These are phyloP conservation scores for Penicillium roqueforti DNA, from an alignment of 495 filamentous ascomycete species.

Conservation along the genomic window DNA sequence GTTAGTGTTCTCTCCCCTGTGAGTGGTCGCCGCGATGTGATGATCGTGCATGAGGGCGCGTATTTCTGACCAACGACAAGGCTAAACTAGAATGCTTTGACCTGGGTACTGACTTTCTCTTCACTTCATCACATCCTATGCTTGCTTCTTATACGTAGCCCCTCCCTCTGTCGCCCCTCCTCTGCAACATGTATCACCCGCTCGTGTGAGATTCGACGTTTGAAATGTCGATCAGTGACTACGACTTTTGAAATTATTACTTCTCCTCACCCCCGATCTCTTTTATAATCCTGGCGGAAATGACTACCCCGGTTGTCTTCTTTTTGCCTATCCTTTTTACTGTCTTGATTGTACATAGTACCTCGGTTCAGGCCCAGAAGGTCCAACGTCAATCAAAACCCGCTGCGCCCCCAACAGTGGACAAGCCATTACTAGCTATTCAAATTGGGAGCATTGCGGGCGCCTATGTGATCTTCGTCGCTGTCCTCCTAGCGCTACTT, in stretches of 20 bases:
- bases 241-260: slow-evolving; percentile 17
- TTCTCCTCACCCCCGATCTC: slow-evolving; percentile 9
- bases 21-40: slow-evolving; percentile 26
- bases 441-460: slow-evolving; percentile 77
- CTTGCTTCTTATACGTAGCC: slow-evolving; percentile 22
- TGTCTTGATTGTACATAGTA: slow-evolving; percentile 12
- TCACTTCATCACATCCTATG: slow-evolving; percentile 35
- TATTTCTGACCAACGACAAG: slow-evolving; percentile 36
- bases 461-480: slow-evolving; percentile 70
- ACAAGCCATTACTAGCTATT: slow-evolving; percentile 60
- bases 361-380: slow-evolving; percentile 8
- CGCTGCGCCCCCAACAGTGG: slow-evolving; percentile 21
- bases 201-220: slow-evolving; percentile 17
- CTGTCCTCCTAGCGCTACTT: slow-evolving; percentile 61
- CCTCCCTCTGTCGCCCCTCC: slow-evolving; percentile 21
- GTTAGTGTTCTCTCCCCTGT: slow-evolving; percentile 4
- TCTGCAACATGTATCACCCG: slow-evolving; percentile 20
- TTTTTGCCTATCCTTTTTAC: slow-evolving; percentile 8
- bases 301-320: slow-evolving; percentile 15
- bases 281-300: slow-evolving; percentile 18
- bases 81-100: slow-evolving; percentile 6
- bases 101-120: slow-evolving; percentile 11
- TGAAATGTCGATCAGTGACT: slow-evolving; percentile 27
- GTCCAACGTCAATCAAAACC: slow-evolving; percentile 12
- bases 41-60: slow-evolving; percentile 30